These are phyloP conservation scores for Aspergillus aculeatinus DNA, from an alignment of 2,329 filamentous ascomycete genomes.

Conservation along the genomic window DNA sequence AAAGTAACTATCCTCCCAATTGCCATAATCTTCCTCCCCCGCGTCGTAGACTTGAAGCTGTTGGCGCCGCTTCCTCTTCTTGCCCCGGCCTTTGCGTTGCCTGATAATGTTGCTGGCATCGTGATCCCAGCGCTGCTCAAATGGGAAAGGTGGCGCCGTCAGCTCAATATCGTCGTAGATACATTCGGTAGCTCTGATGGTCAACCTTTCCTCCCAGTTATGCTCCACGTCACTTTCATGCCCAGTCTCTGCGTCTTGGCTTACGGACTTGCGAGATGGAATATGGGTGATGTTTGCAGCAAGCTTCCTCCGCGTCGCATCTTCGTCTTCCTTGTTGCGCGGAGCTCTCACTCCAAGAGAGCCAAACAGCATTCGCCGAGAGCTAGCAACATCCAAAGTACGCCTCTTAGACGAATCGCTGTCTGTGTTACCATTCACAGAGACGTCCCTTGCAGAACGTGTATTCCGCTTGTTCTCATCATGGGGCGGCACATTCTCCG, in stretches of 20 bases:
- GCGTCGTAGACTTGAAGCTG: slow-evolving; percentile 50
- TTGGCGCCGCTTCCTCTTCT: slow-evolving; percentile 50
- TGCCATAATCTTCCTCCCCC: slow-evolving; percentile 43
- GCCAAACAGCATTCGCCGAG: slow-evolving; percentile 68
- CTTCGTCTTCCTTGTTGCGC: slow-evolving; percentile 67
- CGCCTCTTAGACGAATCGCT: slow-evolving; percentile 33
- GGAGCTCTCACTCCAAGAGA: slow-evolving; percentile 69
- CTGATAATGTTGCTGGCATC: slow-evolving; percentile 59
- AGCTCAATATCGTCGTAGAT: slow-evolving; percentile 67
- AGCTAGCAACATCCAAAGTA: slow-evolving; percentile 59
- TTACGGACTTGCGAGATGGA: slow-evolving; percentile 28
- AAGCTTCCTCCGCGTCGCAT: slow-evolving; percentile 59
- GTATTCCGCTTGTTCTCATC: slow-evolving; percentile 6
- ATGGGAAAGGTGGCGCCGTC: slow-evolving; percentile 81
- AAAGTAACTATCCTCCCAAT: slow-evolving; percentile 38
- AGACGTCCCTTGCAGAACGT: slow-evolving; percentile 14
- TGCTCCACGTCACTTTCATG: slow-evolving; percentile 53
- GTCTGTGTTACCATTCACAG: slow-evolving; percentile 13
- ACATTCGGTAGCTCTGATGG: slow-evolving; percentile 79
- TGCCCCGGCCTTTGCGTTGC: slow-evolving; percentile 36
- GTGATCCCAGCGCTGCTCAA: slow-evolving; percentile 83
- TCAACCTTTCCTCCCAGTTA: slow-evolving; percentile 72
- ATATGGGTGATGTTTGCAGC: slow-evolving; percentile 52
- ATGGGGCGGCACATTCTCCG: slow-evolving; percentile 31
- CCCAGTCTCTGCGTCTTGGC: slow-evolving; percentile 23